Conservation (phyloP, 345 rosid genomes). For the Dipteronia sinensis region DNA sequence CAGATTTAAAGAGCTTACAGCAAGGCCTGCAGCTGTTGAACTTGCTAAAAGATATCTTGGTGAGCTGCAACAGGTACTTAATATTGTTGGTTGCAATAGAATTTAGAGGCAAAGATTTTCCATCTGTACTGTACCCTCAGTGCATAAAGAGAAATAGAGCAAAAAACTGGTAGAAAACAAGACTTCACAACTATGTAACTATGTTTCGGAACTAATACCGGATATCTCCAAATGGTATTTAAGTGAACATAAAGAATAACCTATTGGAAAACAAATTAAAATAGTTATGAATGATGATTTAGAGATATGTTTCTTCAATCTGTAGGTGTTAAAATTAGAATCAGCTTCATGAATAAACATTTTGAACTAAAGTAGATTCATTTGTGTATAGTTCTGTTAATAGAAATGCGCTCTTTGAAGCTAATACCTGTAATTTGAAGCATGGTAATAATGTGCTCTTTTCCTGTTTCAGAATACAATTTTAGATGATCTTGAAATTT, state of each 20-base stretch:
- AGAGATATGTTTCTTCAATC: not conserved
- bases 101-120: not conserved
- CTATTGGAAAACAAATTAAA: not conserved
- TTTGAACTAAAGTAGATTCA: not conserved
- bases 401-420: not conserved
- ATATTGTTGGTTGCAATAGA: constrained; percentile 10
- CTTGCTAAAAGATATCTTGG: constrained; percentile 58
- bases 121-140: not conserved
- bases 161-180: not conserved
- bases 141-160: not conserved
- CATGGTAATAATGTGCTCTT: not conserved
- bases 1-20: constrained; percentile 82
- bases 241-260: not conserved
- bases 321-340: not conserved
- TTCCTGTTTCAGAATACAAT: not conserved
- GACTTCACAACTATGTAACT: not conserved
- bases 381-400: not conserved
- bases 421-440: not conserved
- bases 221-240: too few species aligned
- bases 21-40: constrained; percentile 71
- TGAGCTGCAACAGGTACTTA: constrained; percentile 73
- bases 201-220: not conserved
- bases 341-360: not conserved
- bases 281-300: not conserved
- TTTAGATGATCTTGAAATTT: not conserved